phyloP scores from a whole-genome alignment of 2,329 filamentous ascomycete genomes.

The Calonectria naviculata region DNA sequence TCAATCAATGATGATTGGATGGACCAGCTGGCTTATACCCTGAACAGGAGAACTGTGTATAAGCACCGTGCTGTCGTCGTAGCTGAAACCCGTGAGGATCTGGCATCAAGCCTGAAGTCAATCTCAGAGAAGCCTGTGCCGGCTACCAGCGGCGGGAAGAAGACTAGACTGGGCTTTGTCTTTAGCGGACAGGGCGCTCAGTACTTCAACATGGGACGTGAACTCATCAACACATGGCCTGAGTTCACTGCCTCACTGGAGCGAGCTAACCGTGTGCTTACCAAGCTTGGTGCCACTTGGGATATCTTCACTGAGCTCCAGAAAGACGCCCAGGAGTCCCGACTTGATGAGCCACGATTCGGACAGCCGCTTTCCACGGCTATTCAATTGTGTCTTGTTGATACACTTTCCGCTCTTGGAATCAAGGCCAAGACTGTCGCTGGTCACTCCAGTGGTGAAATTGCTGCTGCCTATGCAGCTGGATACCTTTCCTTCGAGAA shows the following conservation, averaged over 20 bases:
- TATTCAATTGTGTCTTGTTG: constrained; percentile 53
- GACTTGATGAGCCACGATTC: constrained; percentile 36
- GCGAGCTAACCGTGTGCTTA: background rate
- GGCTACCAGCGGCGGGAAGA: constrained; percentile 14
- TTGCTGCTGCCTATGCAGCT: constrained; percentile 49
- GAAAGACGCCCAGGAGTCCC: constrained; percentile 19
- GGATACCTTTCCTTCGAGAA: constrained; percentile 35
- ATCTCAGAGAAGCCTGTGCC: constrained; percentile 18
- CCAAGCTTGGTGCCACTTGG: constrained; percentile 19
- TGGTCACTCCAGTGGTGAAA: constrained; percentile 53
- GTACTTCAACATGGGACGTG: constrained; percentile 47
- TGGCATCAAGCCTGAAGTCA: constrained; percentile 22
- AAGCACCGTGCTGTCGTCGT: constrained; percentile 25
- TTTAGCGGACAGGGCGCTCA: constrained; percentile 54
- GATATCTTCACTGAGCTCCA: constrained; percentile 26
- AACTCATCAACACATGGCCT: constrained; percentile 36
- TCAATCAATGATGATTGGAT: background rate
- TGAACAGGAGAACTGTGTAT: constrained; percentile 19
- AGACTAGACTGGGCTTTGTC: constrained; percentile 38
- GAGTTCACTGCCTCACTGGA: constrained; percentile 32
- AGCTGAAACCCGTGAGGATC: constrained; percentile 26
- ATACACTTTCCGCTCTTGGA: constrained; percentile 43
- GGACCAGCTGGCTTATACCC: constrained; percentile 27
- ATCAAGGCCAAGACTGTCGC: constrained; percentile 42
- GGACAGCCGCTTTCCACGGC: constrained; percentile 54